phyloP scores from a whole-genome alignment of 1,139 yeast species.

The Lodderomyces elongisporus region DNA sequence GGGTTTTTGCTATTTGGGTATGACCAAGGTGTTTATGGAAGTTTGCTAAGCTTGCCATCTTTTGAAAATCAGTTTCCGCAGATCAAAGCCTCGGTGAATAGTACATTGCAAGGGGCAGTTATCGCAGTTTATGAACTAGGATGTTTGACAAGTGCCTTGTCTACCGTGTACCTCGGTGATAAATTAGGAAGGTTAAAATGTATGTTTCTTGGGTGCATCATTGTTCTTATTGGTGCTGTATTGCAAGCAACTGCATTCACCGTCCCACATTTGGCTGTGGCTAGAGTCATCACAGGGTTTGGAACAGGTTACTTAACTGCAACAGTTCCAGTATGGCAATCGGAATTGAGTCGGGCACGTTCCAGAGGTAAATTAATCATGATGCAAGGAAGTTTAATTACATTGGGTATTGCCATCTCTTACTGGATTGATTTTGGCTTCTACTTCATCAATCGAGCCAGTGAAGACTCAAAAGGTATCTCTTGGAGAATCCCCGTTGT shows the following conservation, averaged over 20 bases:
- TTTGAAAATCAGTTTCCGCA: slow-evolving; percentile 37
- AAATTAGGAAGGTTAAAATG: slow-evolving; percentile 29
- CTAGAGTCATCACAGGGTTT: slow-evolving; percentile 35
- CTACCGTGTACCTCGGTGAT: slow-evolving; percentile 34
- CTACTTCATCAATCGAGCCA: slow-evolving; percentile 21
- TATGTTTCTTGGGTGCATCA: slow-evolving; percentile 27
- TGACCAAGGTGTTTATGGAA: slow-evolving; percentile 49
- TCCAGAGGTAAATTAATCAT: slow-evolving; percentile 32
- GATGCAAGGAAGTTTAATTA: slow-evolving; percentile 35
- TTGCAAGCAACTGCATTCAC: slow-evolving; percentile 31
- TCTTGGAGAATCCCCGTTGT: slow-evolving; percentile 48
- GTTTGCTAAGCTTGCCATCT: slow-evolving; percentile 34
- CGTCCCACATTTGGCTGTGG: slow-evolving; percentile 31
- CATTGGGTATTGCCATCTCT: slow-evolving; percentile 36
- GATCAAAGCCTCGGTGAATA: slow-evolving; percentile 17
- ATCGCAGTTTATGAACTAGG: slow-evolving; percentile 37
- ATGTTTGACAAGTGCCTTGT: slow-evolving; percentile 30
- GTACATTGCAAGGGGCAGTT: slow-evolving; percentile 30
- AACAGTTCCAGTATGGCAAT: slow-evolving; percentile 37
- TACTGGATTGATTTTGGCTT: slow-evolving; percentile 45
- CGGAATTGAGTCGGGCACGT: slow-evolving; percentile 33
- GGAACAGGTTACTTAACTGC: slow-evolving; percentile 38
- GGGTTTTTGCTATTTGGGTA: slow-evolving; percentile 40
- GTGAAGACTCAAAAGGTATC: slow-evolving; percentile 15
- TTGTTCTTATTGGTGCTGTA: slow-evolving; percentile 34